These are phyloP conservation scores for Cladobotryum protrusum DNA, from an alignment of 2,329 filamentous ascomycete genomes.

Conservation along the genomic window DNA sequence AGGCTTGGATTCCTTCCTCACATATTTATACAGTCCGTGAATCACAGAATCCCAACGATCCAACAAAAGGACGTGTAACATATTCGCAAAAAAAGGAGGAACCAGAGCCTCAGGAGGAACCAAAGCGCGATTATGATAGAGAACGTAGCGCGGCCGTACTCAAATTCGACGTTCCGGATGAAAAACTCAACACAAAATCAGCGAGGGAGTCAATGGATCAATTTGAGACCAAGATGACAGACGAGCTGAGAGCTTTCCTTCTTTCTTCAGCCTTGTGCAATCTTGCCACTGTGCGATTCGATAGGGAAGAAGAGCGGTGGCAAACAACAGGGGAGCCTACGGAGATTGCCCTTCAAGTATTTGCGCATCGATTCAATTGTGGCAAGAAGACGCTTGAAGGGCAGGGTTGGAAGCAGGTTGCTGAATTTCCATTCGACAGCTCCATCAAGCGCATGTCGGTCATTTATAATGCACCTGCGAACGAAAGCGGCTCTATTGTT, in stretches of 20 bases:
- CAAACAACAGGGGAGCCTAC: slow-evolving; percentile 65
- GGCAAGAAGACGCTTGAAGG: slow-evolving; percentile 48
- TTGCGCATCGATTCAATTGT: slow-evolving; percentile 60
- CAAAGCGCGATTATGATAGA: slow-evolving; percentile 50
- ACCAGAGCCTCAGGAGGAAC: slow-evolving; percentile 28
- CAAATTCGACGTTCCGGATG: slow-evolving; percentile 57
- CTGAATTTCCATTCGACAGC: slow-evolving; percentile 75
- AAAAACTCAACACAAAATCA: slow-evolving; percentile 39
- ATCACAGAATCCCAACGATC: slow-evolving; percentile 55
- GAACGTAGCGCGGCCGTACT: slow-evolving; percentile 55
- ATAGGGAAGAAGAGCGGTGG: slow-evolving; percentile 53
- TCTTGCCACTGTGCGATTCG: slow-evolving; percentile 51
- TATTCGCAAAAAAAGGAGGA: slow-evolving; percentile 34
- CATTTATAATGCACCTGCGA: slow-evolving; percentile 51
- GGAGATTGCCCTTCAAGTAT: slow-evolving; percentile 71
- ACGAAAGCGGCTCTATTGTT: slow-evolving; percentile 32
- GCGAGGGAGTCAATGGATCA: slow-evolving; percentile 23
- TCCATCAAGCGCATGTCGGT: slow-evolving; percentile 76
- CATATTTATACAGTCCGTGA: slow-evolving; percentile 55
- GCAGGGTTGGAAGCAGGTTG: slow-evolving; percentile 55
- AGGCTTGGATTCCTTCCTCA: slow-evolving; percentile 56
- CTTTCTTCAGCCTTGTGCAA: slow-evolving; percentile 59
- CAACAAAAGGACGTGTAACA: slow-evolving; percentile 50
- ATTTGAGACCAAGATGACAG: slow-evolving; percentile 40
- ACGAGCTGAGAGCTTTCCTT: slow-evolving; percentile 45